These are phyloP conservation scores for Lactarius tabidus DNA, from an alignment of 768 basidiomycete genomes.

Conservation along the genomic window DNA sequence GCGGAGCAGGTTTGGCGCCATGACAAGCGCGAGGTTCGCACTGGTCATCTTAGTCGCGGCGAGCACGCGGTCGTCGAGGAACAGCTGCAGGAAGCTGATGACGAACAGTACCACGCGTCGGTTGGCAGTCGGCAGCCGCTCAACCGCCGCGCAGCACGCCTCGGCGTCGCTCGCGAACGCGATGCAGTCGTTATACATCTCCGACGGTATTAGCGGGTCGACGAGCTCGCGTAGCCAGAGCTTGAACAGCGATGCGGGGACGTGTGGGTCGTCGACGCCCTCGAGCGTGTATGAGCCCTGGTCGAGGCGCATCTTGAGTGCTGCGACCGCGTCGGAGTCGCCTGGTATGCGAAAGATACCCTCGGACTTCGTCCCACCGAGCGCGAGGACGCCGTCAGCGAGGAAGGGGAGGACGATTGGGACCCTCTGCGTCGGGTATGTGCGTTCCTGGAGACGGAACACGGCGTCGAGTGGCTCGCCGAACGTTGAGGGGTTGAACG, in stretches of 20 bases:
- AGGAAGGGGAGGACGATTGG: conserved; percentile 95
- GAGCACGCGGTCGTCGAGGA: conserved; percentile 74
- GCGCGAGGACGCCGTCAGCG: conserved; percentile 83
- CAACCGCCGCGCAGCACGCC: conserved; percentile 69
- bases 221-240: conserved; percentile 90
- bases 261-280: conserved; percentile 85
- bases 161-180: conserved; percentile 59
- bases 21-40: conserved; percentile 81
- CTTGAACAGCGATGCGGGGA: conserved; percentile 86
- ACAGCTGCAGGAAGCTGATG: conserved; percentile 87
- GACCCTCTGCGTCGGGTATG: conserved; percentile 78
- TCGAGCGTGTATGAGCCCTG: conserved; percentile 88
- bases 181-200: conserved; percentile 90
- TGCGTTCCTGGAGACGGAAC: conserved; percentile 78
- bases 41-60: conserved; percentile 84
- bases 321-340: conserved; percentile 82
- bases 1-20: conserved; percentile 87
- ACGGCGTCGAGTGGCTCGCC: conserved; percentile 86
- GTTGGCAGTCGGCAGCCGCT: conserved; percentile 79
- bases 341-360: conserved; percentile 94
- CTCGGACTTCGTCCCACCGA: conserved; percentile 80
- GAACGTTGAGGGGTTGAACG: conserved; percentile 93
- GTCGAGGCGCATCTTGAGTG: conserved; percentile 86
- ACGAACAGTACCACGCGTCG: conserved; percentile 83
- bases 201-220: conserved; percentile 88